Base-by-base conservation (phyloP, 2,329 filamentous ascomycete genomes). In the Aspergillus melleus region DNA sequence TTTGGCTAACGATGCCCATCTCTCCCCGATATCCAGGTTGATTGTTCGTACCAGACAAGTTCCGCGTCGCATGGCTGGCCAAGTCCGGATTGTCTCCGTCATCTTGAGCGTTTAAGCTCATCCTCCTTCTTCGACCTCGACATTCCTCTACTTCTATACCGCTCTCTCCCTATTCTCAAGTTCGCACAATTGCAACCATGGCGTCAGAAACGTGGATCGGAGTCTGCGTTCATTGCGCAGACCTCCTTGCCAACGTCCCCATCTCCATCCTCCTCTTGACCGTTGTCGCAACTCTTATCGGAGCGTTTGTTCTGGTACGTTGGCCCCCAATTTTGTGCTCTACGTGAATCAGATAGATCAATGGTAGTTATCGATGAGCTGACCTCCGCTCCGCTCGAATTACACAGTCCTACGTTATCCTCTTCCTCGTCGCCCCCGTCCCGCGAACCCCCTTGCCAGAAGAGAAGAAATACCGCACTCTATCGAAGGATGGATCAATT, bases 391-490 rank as follows among this genome's bases (percentile, higher is more conserved):
- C 42, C 29, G 22, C 53, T 58, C 42, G 4, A 11, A 39, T 12
- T 51, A 24, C 65, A 90, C 65, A 90, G 88, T 73, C 88, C 69
- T 93, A 90, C 71, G 70, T 86, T 54, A 77, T 88, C 61, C 84
- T 97, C 52, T 87, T 87, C 72, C 75, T 92, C 60, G 82, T 96
- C 73, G 93, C 93, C 9, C 93, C 93, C 16, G 86, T 88, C 54
- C 95, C 95, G 10, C 90, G 95, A 58, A 79, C 83, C 24, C 85
- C 91, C 2, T 81, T 88, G 36, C 82, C 85, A 4, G 91, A 91
- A 32, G 95, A 99, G 75, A 96, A 95, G 80, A 87, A 84, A 42
- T 99, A 94, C 80, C 84, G 87, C 52, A 96, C 91, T 4, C 88
- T 92, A 46, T 80, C 86, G 42, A 83, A 88, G 46, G 82, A 88